Conservation (phyloP, 345 rosid species). For the Noccaea bulbosa region DNA sequence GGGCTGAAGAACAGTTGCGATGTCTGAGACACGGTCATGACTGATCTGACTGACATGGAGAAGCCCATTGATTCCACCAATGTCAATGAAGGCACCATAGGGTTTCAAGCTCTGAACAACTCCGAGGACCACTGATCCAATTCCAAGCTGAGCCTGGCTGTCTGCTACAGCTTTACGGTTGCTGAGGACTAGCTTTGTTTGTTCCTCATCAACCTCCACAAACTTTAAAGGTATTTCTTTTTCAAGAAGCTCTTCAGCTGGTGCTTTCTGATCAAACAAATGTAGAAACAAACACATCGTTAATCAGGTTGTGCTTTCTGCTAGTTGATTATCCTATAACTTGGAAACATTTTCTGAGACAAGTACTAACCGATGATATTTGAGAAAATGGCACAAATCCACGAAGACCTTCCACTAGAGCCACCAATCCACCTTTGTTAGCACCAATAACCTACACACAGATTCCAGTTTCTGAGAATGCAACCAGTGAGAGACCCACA, state of each 20-base stretch:
- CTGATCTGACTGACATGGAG: constrained; percentile 99
- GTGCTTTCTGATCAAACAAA: constrained; percentile 58
- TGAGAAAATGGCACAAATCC: constrained; percentile 98
- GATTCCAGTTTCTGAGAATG: constrained; percentile 15
- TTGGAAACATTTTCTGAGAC: constrained; percentile 3
- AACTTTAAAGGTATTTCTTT: constrained; percentile 87
- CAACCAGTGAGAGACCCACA: constrained; percentile 12
- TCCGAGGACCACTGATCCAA: constrained; percentile 90
- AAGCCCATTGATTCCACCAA: constrained; percentile 96
- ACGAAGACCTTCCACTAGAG: constrained; percentile 78
- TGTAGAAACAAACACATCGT: too few species aligned
- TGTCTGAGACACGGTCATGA: constrained; percentile 92
- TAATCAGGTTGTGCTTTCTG: too few species aligned
- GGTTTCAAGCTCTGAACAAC: constrained; percentile 96
- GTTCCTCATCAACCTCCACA: constrained; percentile 97
- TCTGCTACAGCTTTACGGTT: constrained; percentile 99
- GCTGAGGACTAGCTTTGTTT: constrained; percentile 87
- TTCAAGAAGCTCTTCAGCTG: constrained; percentile 85
- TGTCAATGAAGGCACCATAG: constrained; percentile 95
- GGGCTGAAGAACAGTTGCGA: constrained; percentile 97
- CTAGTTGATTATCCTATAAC: neutral
- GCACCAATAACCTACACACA: constrained; percentile 72
- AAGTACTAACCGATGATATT: constrained; percentile 75
- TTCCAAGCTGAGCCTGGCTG: constrained; percentile 94
- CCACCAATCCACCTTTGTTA: constrained; percentile 93